Conservation (phyloP, 306 rosid genomes). For the Gastrolobium bilobum region DNA sequence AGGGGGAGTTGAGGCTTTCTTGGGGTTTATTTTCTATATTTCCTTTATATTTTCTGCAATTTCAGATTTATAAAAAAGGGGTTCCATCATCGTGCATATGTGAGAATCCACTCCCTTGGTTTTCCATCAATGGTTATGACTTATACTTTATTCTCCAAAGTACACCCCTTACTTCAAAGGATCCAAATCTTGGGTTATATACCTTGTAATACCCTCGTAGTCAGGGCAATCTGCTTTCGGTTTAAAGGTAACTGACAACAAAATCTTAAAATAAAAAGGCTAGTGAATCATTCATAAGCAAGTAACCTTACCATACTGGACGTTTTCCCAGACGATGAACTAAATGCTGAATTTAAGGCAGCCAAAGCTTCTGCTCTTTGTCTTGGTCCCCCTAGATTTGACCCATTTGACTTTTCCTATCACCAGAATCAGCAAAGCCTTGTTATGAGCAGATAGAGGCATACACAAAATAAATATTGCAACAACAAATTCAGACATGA, state of each 20-base stretch:
- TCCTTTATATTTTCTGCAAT: too few relatives aligned
- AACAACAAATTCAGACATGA: conserved; percentile 16
- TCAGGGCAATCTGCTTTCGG: background rate
- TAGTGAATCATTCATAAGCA: conserved; percentile 19
- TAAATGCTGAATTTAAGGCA: conserved; percentile 72
- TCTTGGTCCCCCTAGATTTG: conserved; percentile 59
- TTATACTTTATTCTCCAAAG: conserved; percentile 12
- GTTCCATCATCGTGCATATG: too few relatives aligned
- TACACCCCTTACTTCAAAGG: background rate
- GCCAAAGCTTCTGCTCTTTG: conserved; percentile 69
- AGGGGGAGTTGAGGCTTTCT: too few relatives aligned
- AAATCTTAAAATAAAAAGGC: background rate
- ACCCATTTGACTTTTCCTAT: conserved; percentile 59
- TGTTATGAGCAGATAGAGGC: conserved; percentile 18
- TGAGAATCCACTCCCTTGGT: background rate
- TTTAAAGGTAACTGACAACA: background rate
- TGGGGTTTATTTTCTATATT: too few relatives aligned
- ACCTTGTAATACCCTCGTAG: background rate
- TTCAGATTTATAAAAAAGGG: too few relatives aligned
- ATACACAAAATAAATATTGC: background rate
- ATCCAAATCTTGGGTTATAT: conserved; percentile 5
- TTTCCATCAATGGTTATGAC: background rate
- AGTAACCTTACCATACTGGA: conserved; percentile 46
- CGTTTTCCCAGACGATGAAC: conserved; percentile 64
- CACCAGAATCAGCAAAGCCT: conserved; percentile 34